A percentile compares a stretch with the other conserved stretches of the same genome.
These are phyloP conservation scores for Silene coronaria DNA, from an alignment of 179 eudicot species.

Conservation along the genomic window DNA sequence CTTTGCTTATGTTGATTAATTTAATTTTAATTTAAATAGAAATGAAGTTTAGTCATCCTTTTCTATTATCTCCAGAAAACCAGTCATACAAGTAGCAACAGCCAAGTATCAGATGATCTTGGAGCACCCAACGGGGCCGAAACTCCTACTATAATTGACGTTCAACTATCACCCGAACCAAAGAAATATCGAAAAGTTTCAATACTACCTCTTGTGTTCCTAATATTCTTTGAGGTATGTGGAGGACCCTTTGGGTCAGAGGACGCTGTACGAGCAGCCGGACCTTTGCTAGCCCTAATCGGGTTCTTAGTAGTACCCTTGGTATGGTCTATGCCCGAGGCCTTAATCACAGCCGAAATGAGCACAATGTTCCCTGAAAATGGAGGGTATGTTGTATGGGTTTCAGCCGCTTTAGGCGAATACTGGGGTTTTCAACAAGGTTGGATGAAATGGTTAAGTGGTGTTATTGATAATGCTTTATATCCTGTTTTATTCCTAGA, in stretches of 20 bases:
- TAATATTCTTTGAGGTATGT: slow-evolving; percentile 46
- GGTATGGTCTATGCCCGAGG: slow-evolving; percentile 48
- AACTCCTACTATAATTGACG: slow-evolving; percentile 24
- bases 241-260: slow-evolving; percentile 48
- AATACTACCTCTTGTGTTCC: slow-evolving; percentile 39
- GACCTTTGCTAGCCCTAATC: slow-evolving; percentile 36
- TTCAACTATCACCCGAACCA: slow-evolving; percentile 23
- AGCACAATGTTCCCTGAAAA: slow-evolving; percentile 52
- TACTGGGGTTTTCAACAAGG: slow-evolving; percentile 53
- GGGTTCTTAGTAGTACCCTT: slow-evolving; percentile 46
- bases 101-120: slow-evolving; percentile 32
- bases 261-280: slow-evolving; percentile 46
- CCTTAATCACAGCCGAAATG: slow-evolving; percentile 46
- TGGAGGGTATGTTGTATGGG: slow-evolving; percentile 52
- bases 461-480: slow-evolving; percentile 46
- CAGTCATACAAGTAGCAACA: slow-evolving; percentile 24
- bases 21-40: too few relatives aligned
- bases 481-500: slow-evolving; percentile 45
- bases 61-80: slow-evolving; percentile 32
- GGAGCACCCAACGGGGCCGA: slow-evolving; percentile 30
- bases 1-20: too few relatives aligned
- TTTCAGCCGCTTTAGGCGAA: slow-evolving; percentile 41
- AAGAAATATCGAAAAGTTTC: slow-evolving; percentile 33
- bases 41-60: neutral
- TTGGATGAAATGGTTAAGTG: slow-evolving; percentile 55